Evolutionary conservation across 768 basidiomycete species (phyloP).

Genomic region (Phlebiopsis flavidoalba): DNA sequence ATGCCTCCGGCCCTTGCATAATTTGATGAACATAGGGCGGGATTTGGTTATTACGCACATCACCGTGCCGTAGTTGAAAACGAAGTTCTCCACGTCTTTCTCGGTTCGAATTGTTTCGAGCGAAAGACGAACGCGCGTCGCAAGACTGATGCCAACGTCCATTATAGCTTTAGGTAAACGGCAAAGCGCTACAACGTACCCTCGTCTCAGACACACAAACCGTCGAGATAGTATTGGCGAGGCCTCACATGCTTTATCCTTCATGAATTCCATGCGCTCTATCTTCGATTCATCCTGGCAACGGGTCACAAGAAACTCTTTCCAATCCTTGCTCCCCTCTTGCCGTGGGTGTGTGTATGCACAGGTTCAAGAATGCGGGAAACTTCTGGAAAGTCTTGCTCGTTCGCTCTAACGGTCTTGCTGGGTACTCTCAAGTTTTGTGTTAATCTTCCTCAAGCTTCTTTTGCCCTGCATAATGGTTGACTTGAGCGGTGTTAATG

Average conservation of each 20-base stretch:
- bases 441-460: slow-evolving; percentile 87
- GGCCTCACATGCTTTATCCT: slow-evolving; percentile 94
- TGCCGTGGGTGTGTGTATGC: slow-evolving; percentile 66
- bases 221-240: slow-evolving; percentile 93
- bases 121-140: slow-evolving; percentile 78
- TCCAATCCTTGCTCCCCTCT: slow-evolving; percentile 97
- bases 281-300: slow-evolving; percentile 98
- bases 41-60: slow-evolving; percentile 71
- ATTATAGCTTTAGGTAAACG: neutral
- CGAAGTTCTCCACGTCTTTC: slow-evolving; percentile 85
- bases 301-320: slow-evolving; percentile 85
- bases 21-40: slow-evolving; percentile 80
- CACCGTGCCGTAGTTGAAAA: slow-evolving; percentile 85
- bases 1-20: slow-evolving; percentile 65
- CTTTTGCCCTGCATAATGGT: slow-evolving; percentile 87
- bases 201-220: slow-evolving; percentile 97
- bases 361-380: slow-evolving; percentile 68
- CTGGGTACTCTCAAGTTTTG: slow-evolving; percentile 84
- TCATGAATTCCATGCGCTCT: slow-evolving; percentile 89
- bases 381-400: slow-evolving; percentile 92
- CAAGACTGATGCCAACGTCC: slow-evolving; percentile 59
- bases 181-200: slow-evolving; percentile 35
- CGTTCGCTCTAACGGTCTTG: slow-evolving; percentile 87
- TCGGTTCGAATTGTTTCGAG: slow-evolving; percentile 88
- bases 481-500: slow-evolving; percentile 87